phyloP scores from a whole-genome alignment of 495 filamentous ascomycete species.

The Achaetomiella virescens region DNA sequence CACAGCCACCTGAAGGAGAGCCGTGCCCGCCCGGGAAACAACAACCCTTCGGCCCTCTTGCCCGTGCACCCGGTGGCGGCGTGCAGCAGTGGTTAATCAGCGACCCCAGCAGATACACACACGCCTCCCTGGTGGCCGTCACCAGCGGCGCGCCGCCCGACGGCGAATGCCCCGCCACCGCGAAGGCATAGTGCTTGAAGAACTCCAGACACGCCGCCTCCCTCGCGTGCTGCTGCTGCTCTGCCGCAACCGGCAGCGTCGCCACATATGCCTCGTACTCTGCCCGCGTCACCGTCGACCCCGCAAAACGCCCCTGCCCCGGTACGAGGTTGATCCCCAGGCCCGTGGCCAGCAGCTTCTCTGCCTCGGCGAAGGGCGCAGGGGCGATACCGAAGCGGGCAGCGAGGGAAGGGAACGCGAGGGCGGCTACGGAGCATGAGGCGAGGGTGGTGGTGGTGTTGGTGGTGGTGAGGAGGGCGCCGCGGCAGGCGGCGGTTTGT shows the following conservation, averaged over 20 bases:
- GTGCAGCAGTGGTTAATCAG: constrained; percentile 34
- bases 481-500: constrained; percentile 13
- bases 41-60: too few relatives aligned
- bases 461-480: constrained; percentile 4
- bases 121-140: constrained; percentile 9
- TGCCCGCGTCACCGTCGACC: constrained; percentile 10
- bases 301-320: constrained; percentile 14
- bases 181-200: constrained; percentile 28
- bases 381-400: constrained; percentile 8
- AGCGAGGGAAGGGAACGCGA: constrained; percentile 18
- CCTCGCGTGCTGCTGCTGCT: background rate
- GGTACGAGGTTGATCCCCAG: constrained; percentile 18
- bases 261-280: constrained; percentile 18
- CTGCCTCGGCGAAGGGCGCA: background rate
- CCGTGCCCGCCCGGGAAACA: too few relatives aligned
- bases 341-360: background rate
- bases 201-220: constrained; percentile 19
- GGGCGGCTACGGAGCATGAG: background rate
- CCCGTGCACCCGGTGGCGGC: background rate
- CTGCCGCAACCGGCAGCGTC: background rate
- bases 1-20: too few relatives aligned
- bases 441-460: too few relatives aligned
- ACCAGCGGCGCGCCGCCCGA: background rate
- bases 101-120: constrained; percentile 27
- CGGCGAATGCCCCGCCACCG: background rate